These are phyloP conservation scores for Collariella sp. DNA, from an alignment of 495 filamentous ascomycete species.

Conservation along the genomic window DNA sequence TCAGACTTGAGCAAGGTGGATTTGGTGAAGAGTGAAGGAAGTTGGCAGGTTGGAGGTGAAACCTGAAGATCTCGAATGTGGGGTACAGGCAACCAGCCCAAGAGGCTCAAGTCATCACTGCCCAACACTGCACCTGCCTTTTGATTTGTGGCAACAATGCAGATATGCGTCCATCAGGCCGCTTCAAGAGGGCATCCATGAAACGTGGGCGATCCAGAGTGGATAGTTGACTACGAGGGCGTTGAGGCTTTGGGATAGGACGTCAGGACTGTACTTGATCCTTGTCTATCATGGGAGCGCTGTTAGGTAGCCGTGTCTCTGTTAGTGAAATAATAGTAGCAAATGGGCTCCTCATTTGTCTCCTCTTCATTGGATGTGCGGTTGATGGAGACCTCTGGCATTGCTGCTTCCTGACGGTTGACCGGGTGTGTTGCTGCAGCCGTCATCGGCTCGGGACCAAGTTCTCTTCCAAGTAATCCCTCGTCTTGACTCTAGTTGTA, in stretches of 20 bases:
- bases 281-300: not conserved
- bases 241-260: not conserved
- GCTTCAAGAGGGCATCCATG: not conserved
- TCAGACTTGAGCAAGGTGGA: no score
- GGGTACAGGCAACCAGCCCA: not conserved
- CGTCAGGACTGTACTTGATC: not conserved
- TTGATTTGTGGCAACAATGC: not conserved
- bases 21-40: no score
- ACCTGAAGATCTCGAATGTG: not conserved
- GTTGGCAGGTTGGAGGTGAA: no score
- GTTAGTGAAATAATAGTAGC: no score
- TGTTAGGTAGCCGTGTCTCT: not conserved
- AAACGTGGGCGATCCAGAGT: slow-evolving; percentile 1
- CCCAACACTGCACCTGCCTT: slow-evolving; percentile 3
- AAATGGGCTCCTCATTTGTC: no score
- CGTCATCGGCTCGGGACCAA: no score
- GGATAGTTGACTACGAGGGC: not conserved
- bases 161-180: not conserved
- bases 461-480: no score
- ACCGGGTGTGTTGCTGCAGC: no score
- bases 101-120: not conserved
- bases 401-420: no score
- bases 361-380: no score
- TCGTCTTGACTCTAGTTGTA: no score
- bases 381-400: no score